A percentile compares a stretch with the other conserved stretches of the same genome.
Conservation (phyloP, 768 basidiomycete species). For the Kockovaella imperatae region DNA sequence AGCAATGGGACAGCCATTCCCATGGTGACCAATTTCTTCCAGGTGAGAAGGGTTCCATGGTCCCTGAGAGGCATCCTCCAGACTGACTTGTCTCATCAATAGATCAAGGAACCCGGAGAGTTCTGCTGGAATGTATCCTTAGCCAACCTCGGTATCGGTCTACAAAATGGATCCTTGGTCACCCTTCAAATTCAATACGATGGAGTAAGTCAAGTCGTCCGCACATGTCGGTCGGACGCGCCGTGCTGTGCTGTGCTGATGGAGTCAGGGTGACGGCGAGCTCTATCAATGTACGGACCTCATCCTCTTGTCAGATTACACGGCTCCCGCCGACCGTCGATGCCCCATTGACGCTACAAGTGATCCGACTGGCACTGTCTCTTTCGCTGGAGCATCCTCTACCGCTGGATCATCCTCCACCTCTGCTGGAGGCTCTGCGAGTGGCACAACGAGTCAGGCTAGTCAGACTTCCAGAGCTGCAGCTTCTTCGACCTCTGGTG, state of each 20-base stretch:
- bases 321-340: constrained; percentile 49
- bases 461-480: not conserved
- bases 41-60: constrained; percentile 10
- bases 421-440: not conserved
- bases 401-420: not conserved
- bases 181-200: constrained; percentile 53
- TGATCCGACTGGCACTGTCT: not conserved
- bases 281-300: constrained; percentile 78
- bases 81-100: not conserved
- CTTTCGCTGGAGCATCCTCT: constrained; percentile 1
- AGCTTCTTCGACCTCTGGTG: constrained; percentile 1
- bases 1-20: constrained; percentile 31
- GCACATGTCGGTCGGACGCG: too few species aligned
- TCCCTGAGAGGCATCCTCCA: not conserved
- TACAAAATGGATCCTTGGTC: constrained; percentile 61
- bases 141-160: constrained; percentile 49
- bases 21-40: constrained; percentile 25
- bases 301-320: constrained; percentile 55
- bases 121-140: constrained; percentile 66
- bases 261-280: constrained; percentile 55
- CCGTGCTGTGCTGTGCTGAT: too few species aligned
- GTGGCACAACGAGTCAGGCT: constrained; percentile 3
- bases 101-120: constrained; percentile 53
- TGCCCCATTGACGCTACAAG: constrained; percentile 19
- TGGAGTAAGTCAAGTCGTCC: constrained; percentile 21